Conservation (phyloP, 2,329 filamentous ascomycete genomes). For the Penicillium sclerotiorum region DNA sequence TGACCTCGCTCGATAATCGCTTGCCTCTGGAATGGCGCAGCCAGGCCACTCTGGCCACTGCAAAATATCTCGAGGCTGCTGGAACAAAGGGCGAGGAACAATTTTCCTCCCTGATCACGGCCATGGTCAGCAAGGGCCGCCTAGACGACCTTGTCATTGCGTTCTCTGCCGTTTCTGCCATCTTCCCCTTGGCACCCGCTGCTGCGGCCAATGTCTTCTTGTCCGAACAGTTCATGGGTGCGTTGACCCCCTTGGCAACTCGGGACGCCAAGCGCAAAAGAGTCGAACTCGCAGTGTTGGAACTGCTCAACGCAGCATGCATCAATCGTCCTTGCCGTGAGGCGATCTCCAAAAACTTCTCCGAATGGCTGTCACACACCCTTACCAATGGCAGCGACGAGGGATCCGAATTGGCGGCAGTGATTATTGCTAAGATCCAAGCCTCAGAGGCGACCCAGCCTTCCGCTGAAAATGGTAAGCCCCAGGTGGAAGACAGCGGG, state of each 20-base stretch:
- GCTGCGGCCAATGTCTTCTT: slow-evolving; percentile 79
- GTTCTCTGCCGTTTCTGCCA: slow-evolving; percentile 85
- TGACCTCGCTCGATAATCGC: slow-evolving; percentile 85
- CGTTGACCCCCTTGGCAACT: slow-evolving; percentile 74
- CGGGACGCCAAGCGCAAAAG: slow-evolving; percentile 81
- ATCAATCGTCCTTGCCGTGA: slow-evolving; percentile 81
- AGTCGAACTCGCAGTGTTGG: slow-evolving; percentile 82
- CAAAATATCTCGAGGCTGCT: slow-evolving; percentile 79
- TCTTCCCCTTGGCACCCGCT: slow-evolving; percentile 83
- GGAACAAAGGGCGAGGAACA: slow-evolving; percentile 70
- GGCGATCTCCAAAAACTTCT: slow-evolving; percentile 80
- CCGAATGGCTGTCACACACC: slow-evolving; percentile 83
- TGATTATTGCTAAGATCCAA: slow-evolving; percentile 70
- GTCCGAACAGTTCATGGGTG: slow-evolving; percentile 80
- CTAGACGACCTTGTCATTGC: slow-evolving; percentile 88
- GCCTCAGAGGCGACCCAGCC: slow-evolving; percentile 36
- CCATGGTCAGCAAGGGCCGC: slow-evolving; percentile 70
- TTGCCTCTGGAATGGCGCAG: slow-evolving; percentile 72
- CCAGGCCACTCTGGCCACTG: slow-evolving; percentile 78
- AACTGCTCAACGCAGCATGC: slow-evolving; percentile 89
- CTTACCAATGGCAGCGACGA: slow-evolving; percentile 70
- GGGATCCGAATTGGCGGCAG: slow-evolving; percentile 61
- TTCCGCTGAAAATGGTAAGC: slow-evolving; percentile 35
- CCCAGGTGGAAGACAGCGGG: slow-evolving; percentile 46
- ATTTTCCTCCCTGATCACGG: slow-evolving; percentile 74